Evolutionary conservation across 1,284 basidiomycete species (phyloP), one percentile per base, ranked within the genome.

Genomic region (Ceratobasidium papillatum): DNA sequence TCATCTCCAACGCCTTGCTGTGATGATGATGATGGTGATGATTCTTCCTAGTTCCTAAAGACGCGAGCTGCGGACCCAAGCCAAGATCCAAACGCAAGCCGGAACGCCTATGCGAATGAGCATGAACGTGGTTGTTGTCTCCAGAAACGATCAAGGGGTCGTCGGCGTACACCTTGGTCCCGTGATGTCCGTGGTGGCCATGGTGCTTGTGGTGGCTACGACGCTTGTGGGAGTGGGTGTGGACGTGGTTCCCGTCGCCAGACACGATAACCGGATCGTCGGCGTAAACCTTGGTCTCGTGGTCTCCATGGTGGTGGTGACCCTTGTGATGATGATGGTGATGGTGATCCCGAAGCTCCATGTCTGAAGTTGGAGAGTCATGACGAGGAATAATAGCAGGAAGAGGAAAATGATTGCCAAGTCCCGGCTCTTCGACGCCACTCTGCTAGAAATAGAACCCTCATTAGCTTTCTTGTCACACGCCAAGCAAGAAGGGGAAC

Each of bases 171-270:
- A 69, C 38, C 52, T 69, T 69, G 36, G 66, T 69, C 1, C 63
- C 30, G 41, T 62, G 59, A 25, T 62, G 59, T n/a, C 38, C 36
- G 27, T 62, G 59, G 30, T 41, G 58, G 27, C 30, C 30, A 30
- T 61, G 58, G 36, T 61, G 58, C 12, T 19, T 34, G 5, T 49
- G 22, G 43, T 47, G 62, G 62, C 45, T 1, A 64, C 30, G 45
- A 2, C 47, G 63, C 47, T 65, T 65, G 30, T 65, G 63, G 4
- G 63, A 49, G 22, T 65, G 63, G 3, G 32, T 11, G 34, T 71
- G 68, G n/a, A 71, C 56, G 32, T 71, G 68, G 68, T 71, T 71
- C 12, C 43, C 32, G 43, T 61, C 54, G 14, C 68, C 56, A n/a
- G 38, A 52, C 27, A 71, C 68, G 56, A 71, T 59, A 14, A 71